These are phyloP conservation scores for Fusarium vanettenii DNA, from an alignment of 2,329 filamentous ascomycete genomes.

Conservation along the genomic window DNA sequence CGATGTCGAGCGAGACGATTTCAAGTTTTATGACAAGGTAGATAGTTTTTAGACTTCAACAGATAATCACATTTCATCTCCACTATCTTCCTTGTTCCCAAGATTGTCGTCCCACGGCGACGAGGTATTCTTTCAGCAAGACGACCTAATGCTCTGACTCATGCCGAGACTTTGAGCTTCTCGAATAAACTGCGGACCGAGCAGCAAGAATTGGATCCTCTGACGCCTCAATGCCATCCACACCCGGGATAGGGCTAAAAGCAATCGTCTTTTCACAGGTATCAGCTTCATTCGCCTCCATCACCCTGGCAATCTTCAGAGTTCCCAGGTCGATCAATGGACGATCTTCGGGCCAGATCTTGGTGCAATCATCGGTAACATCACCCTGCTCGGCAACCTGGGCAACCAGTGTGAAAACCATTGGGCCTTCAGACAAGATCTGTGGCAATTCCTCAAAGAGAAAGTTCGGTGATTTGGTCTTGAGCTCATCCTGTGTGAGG, in stretches of 20 bases:
- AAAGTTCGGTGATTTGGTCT: background rate
- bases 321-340: background rate
- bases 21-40: background rate
- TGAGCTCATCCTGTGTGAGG: background rate
- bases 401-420: background rate
- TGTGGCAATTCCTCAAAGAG: background rate
- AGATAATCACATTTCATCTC: background rate
- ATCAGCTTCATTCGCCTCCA: background rate
- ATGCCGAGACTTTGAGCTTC: background rate
- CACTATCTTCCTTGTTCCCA: background rate
- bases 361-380: background rate
- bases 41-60: background rate
- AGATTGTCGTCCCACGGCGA: background rate
- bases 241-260: background rate
- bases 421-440: background rate
- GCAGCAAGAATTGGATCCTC: background rate
- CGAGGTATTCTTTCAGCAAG: background rate
- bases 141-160: background rate
- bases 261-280: background rate
- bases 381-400: background rate
- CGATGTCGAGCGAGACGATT: slow-evolving; percentile 13
- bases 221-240: background rate
- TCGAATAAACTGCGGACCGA: background rate
- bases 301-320: background rate
- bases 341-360: background rate